Conservation (phyloP, 805 yeast species). For the Wickerhamomyces strasburgensis region DNA sequence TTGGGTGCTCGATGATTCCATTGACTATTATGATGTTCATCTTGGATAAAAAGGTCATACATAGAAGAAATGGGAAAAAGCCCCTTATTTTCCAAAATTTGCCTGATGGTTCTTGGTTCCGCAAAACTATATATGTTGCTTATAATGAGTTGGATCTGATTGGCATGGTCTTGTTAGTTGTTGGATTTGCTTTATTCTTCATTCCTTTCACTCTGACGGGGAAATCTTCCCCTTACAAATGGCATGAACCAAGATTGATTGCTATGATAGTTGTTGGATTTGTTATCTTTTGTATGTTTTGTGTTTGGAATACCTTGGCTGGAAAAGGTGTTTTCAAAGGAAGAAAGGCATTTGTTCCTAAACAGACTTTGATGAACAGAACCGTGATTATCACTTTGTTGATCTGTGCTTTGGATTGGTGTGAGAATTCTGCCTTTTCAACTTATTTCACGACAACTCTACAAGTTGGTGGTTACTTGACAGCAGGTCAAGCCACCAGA, state of each 20-base stretch:
- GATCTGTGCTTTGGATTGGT: conserved; percentile 22
- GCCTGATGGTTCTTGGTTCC: conserved; percentile 15
- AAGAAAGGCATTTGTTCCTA: conserved; percentile 25
- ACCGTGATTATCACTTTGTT: conserved; percentile 20
- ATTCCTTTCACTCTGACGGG: conserved; percentile 28
- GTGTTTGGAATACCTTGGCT: conserved; percentile 19
- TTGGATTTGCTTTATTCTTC: conserved; percentile 24
- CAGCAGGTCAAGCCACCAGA: conserved; percentile 28
- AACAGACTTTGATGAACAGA: conserved; percentile 18
- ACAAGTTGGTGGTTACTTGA: conserved; percentile 28
- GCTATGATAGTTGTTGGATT: conserved; percentile 26
- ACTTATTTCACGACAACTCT: conserved; percentile 25
- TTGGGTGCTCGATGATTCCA: conserved; percentile 20
- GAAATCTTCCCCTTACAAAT: conserved; percentile 17
- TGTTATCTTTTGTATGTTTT: conserved; percentile 12
- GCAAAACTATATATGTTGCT: conserved; percentile 11
- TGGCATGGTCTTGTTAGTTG: conserved; percentile 21
- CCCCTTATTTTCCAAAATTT: conserved; percentile 11
- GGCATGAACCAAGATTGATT: conserved; percentile 21
- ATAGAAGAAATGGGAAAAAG: conserved; percentile 7
- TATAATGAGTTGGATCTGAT: conserved; percentile 22
- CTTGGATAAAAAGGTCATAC: conserved; percentile 19
- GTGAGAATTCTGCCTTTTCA: conserved; percentile 24
- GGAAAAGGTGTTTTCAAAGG: conserved; percentile 5
- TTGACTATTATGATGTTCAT: conserved; percentile 22